Evolutionary conservation across 345 rosid genomes (phyloP), one percentile per base, ranked within the genome.

Genomic region (Tarenaya hassleriana): DNA sequence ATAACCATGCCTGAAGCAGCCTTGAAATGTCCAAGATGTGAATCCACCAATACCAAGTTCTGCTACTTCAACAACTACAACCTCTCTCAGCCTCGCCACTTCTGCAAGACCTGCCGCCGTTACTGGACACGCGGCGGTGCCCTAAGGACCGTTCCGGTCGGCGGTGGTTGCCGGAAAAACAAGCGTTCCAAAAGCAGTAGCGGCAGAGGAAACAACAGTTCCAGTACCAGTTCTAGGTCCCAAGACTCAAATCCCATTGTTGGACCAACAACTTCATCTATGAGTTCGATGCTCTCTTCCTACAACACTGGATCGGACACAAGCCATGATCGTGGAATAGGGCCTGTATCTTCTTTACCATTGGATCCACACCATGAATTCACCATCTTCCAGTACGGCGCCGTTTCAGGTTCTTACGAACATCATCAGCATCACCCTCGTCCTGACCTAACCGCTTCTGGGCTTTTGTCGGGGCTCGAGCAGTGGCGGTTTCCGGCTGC

Each of bases 51-150:
- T 74, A 86, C 95, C 24, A 86, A 86, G 38, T 86, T 86, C 60
- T 86, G 95, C 47, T 86, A 86, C 80, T 86, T 72, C 77, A 86
- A 86, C 47, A 86, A 86, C 74, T 86, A 86, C 37, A 83, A 71
- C 71, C 84, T 86, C 50, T 65, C 92, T 29, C 95, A 86, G 51
- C 95, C 91, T 7, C 91, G 95, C 47, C 92, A 86, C 82, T 83
- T 86, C 43, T 86, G 95, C 67, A 86, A 86, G 57, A 71, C 84
- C 0, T 86, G 95, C 44, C 83, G 95, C 35, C 77, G 95, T 35
- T 86, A 86, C 63, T 86, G 95, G 95, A 86, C 95, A 15, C 69
- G 79, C 50, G 95, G 95, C 1, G 95, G 95, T 0, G 86, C 91
- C 48, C 71, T 86, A 37, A 70, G 95, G 43, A 83, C 52, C 51